These are phyloP conservation scores for Botrytis medusae DNA, from an alignment of 2,329 filamentous ascomycete species.

Conservation along the genomic window DNA sequence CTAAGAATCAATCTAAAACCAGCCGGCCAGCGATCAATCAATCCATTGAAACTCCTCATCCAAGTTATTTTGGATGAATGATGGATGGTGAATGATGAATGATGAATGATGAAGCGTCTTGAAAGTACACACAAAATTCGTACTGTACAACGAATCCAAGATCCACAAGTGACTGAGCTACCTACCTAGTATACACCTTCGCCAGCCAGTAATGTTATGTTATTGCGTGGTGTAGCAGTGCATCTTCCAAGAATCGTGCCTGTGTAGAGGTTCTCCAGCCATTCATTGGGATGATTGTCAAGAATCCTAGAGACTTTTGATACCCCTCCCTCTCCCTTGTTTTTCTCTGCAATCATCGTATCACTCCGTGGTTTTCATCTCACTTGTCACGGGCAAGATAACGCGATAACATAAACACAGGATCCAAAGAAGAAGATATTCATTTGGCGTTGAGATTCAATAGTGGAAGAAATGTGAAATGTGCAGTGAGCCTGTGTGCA, in stretches of 20 bases:
- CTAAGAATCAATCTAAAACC: neutral
- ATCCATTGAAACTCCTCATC: neutral
- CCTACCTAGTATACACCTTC: neutral
- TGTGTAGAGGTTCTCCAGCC: neutral
- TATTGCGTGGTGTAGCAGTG: neutral
- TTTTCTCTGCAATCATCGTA: neutral
- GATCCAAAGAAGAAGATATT: neutral
- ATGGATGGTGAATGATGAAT: neutral
- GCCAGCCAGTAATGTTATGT: neutral
- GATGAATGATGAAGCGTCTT: neutral
- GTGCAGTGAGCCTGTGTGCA: neutral
- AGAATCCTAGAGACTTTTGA: neutral
- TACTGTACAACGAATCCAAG: neutral
- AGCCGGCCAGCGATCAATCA: neutral
- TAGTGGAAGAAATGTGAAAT: neutral
- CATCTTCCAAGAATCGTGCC: neutral
- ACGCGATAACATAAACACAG: neutral
- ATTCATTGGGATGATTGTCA: neutral
- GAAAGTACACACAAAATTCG: neutral
- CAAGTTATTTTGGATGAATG: neutral
- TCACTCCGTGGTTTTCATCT: neutral
- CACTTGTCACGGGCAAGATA: neutral
- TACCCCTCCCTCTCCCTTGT: neutral
- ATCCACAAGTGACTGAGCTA: neutral
- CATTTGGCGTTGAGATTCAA: neutral